Evolutionary conservation across 352 stramenopile species (phyloP).

Genomic region (Pythium phragmitis): DNA sequence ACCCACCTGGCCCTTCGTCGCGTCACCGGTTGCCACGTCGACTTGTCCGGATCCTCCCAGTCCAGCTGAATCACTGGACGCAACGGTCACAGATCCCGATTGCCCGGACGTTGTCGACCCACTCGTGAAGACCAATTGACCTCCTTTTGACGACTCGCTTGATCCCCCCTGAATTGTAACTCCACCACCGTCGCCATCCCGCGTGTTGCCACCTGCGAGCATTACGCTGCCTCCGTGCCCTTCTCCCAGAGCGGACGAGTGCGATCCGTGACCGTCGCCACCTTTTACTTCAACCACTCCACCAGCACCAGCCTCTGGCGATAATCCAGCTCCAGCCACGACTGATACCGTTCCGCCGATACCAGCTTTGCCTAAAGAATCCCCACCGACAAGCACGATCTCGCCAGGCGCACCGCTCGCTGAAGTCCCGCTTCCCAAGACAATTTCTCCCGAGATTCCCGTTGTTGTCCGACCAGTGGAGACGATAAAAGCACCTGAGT

Average conservation of each 20-base stretch:
- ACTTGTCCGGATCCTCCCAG: slow-evolving; percentile 46
- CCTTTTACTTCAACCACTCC: slow-evolving; percentile 32
- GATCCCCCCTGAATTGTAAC: slow-evolving; percentile 25
- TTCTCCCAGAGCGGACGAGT: slow-evolving; percentile 22
- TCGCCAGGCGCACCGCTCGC: slow-evolving; percentile 24
- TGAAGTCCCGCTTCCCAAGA: slow-evolving; percentile 48
- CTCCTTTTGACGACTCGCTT: slow-evolving; percentile 25
- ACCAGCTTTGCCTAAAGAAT: slow-evolving; percentile 17
- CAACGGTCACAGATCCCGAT: slow-evolving; percentile 44
- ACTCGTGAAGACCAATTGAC: slow-evolving; percentile 27
- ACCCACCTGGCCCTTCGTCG: slow-evolving; percentile 38
- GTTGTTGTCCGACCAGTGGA: slow-evolving; percentile 2
- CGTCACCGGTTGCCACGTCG: slow-evolving; percentile 35
- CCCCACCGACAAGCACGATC: slow-evolving; percentile 20
- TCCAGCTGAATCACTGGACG: slow-evolving; percentile 34
- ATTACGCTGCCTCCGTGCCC: slow-evolving; percentile 25
- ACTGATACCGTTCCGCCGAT: slow-evolving; percentile 32
- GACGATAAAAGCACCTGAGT: slow-evolving; percentile 9
- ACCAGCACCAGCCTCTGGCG: slow-evolving; percentile 49
- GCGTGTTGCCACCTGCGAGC: slow-evolving; percentile 23
- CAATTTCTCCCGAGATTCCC: slow-evolving; percentile 39
- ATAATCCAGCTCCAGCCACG: slow-evolving; percentile 40
- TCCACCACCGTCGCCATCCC: slow-evolving; percentile 28
- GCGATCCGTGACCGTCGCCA: slow-evolving; percentile 25
- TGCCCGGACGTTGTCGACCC: slow-evolving; percentile 44